Evolutionary conservation across 148 eudicot genomes (phyloP), one percentile per base, ranked within the genome.

Genomic region (Rhododendron mucronatum): DNA sequence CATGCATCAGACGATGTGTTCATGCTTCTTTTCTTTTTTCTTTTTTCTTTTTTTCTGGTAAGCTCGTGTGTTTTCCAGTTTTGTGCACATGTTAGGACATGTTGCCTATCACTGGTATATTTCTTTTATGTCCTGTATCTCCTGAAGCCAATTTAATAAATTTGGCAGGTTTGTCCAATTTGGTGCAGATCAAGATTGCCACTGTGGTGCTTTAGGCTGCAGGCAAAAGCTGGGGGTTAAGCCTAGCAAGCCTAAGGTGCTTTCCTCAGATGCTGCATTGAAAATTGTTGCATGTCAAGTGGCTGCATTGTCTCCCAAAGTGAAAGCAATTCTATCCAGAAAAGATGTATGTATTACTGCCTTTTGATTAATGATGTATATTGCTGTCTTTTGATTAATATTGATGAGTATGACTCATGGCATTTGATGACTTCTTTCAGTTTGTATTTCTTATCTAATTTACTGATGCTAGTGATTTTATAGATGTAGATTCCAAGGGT

Each of bases 171-270:
- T 97, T 92, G 99, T 97, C 89, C 99, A 97, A 85, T 97, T 97
- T 93, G 99, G 99, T 87, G 99, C 99, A 81, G 99, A 97, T 93
- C 99, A 97, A 90, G 94, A 93, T 91, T 97, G 99, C 88, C 89
- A 93, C 87, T 97, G 99, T 90, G 98, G 98, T 87, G 98, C 99
- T 86, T 86, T 50, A 87, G 91, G 94, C 81, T 97, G 99, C 89
- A 95, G 98, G 88, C 93, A 88, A 80, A 95, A 95, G 91, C 93
- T 97, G 88, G 99, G 99, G 82, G 99, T 94, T 86, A 97, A 93
- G 87, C 94, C 96, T 87, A 94, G 89, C 90, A 97, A 95, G 89
- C 91, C 86, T 82, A 95, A 92, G 90, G 85, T 86, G 77, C 93
- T 93, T 84, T 91, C 97, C 82, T 95, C 97, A 53, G 98, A 94